Evolutionary conservation across 2,329 filamentous ascomycete species (phyloP), one percentile per base, ranked within the genome.

Genomic region (Madurella fahalii): DNA sequence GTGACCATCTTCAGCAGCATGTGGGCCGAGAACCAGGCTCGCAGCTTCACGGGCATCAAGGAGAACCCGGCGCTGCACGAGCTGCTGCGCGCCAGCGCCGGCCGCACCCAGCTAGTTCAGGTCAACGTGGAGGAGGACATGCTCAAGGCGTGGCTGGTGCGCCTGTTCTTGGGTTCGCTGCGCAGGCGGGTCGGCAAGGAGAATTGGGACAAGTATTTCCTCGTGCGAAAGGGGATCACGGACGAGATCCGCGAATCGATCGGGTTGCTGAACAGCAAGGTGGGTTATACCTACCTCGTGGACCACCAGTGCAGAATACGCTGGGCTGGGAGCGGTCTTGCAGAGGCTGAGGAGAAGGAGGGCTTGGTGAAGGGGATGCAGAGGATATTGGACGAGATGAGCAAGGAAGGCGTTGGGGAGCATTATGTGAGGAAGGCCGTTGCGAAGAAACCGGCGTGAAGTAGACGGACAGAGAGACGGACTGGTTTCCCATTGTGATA

Each of bases 211-310:
- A 76, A 75, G 63, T 87, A 87, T 68, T 84, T 87, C 61, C 64
- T 86, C 32, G 79, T 87, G 17, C 74, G 74, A 49, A 76, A 72
- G 57, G 83, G 81, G 40, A 67, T 87, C 50, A 79, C 80, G 0
- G 79, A 84, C 50, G 77, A 83, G 52, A 81, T 86, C 52, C 76
- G 79, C 50, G 83, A 86, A 69, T 76, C 74, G 40, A 82, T 87
- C 58, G 85, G 84, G 11, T 63, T 95, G 68, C 74, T 95, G 67
- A 99, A 99, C 72, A 85, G 84, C 62, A 95, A 92, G 72, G 93
- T 96, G 34, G 93, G 92, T 39, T 97, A 96, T 73, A 87, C 92
- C 4, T 99, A 96, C 71, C 78, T 99, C 46, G 78, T 99, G 55
- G 94, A 99, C 69, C 78, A 85, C 58, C 79, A 92, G 60, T 96